A percentile compares a stretch with the other conserved stretches of the same genome.
These are phyloP conservation scores for Penicillium glabrum DNA, from an alignment of 2,329 filamentous ascomycete genomes.

Conservation along the genomic window DNA sequence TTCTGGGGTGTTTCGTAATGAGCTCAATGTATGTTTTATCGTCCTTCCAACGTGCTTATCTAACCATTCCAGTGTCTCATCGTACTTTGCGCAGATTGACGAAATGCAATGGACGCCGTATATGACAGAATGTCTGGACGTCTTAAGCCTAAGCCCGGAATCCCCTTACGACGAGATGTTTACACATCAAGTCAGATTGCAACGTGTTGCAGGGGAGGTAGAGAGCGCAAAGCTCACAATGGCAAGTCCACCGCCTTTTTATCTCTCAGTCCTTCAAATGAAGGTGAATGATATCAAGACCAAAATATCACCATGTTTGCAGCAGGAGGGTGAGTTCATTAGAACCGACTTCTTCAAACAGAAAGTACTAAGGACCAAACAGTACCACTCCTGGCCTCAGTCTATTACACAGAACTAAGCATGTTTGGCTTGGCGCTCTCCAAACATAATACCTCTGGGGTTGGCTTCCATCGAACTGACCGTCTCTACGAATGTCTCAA, in stretches of 20 bases:
- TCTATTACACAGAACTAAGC: not conserved
- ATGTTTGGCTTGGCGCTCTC: not conserved
- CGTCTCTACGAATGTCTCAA: not conserved
- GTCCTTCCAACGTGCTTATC: too few relatives aligned
- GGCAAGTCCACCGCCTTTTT: too few relatives aligned
- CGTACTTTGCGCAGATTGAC: conserved; percentile 51
- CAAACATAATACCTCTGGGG: not conserved
- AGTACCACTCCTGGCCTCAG: not conserved
- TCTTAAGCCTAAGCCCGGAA: not conserved
- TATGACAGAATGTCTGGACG: not conserved
- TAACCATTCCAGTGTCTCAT: conserved; percentile 23
- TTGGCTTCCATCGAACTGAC: not conserved
- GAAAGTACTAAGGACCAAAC: too few relatives aligned
- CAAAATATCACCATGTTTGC: too few relatives aligned
- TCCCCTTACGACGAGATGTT: not conserved
- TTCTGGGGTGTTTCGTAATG: conserved; percentile 50
- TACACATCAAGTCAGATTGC: not conserved
- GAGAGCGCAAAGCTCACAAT: too few relatives aligned
- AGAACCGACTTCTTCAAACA: too few relatives aligned
- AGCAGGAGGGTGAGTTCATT: too few relatives aligned
- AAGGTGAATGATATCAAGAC: too few relatives aligned
- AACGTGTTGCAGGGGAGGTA: not conserved
- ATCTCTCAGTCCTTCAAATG: too few relatives aligned
- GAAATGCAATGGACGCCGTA: conserved; percentile 32
- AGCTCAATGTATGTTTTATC: conserved; percentile 26